Evolutionary conservation across 306 rosid genomes (phyloP), one percentile per base, ranked within the genome.

Genomic region (Malus sylvestris): DNA sequence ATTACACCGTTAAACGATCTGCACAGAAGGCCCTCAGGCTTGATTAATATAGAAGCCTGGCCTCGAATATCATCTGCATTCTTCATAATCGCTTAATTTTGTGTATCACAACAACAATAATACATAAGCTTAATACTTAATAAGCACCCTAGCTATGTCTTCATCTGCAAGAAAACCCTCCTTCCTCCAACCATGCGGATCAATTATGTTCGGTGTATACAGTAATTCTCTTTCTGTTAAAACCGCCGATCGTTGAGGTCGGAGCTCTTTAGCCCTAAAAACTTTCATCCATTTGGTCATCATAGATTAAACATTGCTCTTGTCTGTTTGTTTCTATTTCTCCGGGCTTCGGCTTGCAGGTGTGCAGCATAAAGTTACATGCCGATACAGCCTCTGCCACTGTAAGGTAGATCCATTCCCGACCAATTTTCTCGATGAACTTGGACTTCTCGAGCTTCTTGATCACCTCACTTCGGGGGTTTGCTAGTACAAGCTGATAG

Each of bases 331-430:
- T 32, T 13, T 33, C 79, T 9, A 12, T 45, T 25, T 73, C 72
- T 8, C 46, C 71, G 38, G 13, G 76, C 44, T 63, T 72, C 27
- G 80, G 73, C 79, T 88, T 88, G 65, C 73, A 73, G 27, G 82
- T 66, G 55, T 77, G 86, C 19, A 80, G 71, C 84, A 57, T 65
- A 70, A 76, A 78, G 57, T 76, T 78, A 73, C 89, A 86, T 22
- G 87, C 89, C 10, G 83, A 65, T 27, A 86, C 89, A 45, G 89
- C 89, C 72, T 83, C 89, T 77, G 76, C 87, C 67, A 86, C 85
- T 2, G 89, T 86, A 16, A 86, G 85, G 59, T 80, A 83, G 71
- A 86, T 78, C 85, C 85, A 83, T 79, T 80, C 80, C 1, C 22
- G 71, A 38, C 89, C 87, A 5, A 86, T 72, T 15, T 60, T 67